These are phyloP conservation scores for Pseudopyricularia javanii DNA, from an alignment of 2,329 filamentous ascomycete species.

Conservation along the genomic window DNA sequence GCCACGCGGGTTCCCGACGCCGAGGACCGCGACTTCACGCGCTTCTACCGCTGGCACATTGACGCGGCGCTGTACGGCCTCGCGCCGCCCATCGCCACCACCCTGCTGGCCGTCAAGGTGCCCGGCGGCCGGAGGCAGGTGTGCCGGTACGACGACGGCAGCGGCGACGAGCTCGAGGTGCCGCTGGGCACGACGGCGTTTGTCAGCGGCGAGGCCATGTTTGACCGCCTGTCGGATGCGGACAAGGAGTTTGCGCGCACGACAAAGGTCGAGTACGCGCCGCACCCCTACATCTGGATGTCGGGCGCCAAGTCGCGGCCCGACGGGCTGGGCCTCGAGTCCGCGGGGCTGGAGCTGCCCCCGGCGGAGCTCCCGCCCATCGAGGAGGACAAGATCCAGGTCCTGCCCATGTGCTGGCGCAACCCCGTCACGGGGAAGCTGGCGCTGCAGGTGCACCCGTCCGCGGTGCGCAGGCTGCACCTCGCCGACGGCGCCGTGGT, in stretches of 20 bases:
- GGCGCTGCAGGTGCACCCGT: constrained; percentile 64
- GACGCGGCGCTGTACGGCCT: constrained; percentile 66
- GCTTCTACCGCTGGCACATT: constrained; percentile 71
- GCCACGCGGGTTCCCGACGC: constrained; percentile 43
- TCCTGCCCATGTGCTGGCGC: constrained; percentile 66
- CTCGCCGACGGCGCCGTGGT: constrained; percentile 53
- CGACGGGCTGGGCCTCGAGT: constrained; percentile 60
- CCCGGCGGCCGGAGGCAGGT: constrained; percentile 41
- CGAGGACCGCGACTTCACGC: constrained; percentile 36
- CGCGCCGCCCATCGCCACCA: constrained; percentile 62
- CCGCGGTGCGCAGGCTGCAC: constrained; percentile 57
- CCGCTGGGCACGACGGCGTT: constrained; percentile 69
- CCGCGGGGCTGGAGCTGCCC: constrained; percentile 39
- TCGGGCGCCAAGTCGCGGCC: constrained; percentile 51
- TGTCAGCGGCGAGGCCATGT: constrained; percentile 59
- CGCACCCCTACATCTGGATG: constrained; percentile 80
- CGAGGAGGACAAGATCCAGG: constrained; percentile 54
- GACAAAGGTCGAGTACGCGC: constrained; percentile 61
- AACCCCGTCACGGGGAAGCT: constrained; percentile 60
- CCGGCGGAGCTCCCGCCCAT: constrained; percentile 49
- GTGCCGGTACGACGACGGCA: constrained; percentile 62
- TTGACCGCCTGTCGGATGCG: constrained; percentile 48
- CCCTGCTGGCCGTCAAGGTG: constrained; percentile 61
- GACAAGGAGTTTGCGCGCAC: constrained; percentile 57
- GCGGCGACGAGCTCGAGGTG: constrained; percentile 51